Conservation (phyloP, 805 yeast species). For the Schizosaccharomyces octosporus region DNA sequence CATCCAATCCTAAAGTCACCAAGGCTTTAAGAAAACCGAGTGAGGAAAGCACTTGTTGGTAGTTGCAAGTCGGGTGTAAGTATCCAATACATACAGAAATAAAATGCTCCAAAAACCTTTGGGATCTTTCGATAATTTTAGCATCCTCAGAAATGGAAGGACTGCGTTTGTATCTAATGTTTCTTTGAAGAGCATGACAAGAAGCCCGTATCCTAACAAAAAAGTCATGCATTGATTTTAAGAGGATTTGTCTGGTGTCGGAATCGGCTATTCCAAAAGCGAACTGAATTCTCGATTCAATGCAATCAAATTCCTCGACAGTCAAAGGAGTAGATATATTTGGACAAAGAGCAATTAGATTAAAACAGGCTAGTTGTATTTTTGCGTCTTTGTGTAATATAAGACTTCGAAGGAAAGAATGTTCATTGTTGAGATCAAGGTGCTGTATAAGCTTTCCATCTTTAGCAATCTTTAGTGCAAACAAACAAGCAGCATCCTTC, state of each 20-base stretch:
- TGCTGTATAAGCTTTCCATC: neutral
- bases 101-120: neutral
- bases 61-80: slow-evolving; percentile 27
- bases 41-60: slow-evolving; percentile 27
- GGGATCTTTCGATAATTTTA: neutral
- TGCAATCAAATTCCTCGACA: neutral
- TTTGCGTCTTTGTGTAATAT: neutral
- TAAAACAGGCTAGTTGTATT: neutral
- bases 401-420: neutral
- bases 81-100: neutral
- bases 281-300: neutral
- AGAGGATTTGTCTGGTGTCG: neutral
- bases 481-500: neutral
- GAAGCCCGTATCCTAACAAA: neutral
- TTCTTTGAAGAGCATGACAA: neutral
- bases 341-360: neutral
- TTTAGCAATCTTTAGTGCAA: neutral
- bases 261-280: neutral
- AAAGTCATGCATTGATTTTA: neutral
- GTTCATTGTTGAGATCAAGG: neutral
- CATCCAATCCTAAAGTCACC: slow-evolving; percentile 33
- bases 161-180: neutral
- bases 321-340: neutral
- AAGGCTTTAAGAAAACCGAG: slow-evolving; percentile 23
- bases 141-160: neutral